Evolutionary conservation across 306 rosid species (phyloP).

Genomic region (Senna tora): DNA sequence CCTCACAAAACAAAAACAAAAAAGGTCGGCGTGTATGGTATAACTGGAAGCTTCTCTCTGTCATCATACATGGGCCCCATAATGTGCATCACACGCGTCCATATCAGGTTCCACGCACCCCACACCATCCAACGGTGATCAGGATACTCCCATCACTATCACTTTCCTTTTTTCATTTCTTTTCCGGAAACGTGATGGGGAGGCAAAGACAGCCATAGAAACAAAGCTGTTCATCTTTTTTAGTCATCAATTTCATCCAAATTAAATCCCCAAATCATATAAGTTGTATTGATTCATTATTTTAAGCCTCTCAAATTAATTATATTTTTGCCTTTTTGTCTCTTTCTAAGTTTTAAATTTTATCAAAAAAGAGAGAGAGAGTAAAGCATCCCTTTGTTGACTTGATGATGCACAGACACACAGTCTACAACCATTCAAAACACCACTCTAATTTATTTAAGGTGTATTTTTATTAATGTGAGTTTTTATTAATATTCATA

Average conservation of each 20-base stretch:
- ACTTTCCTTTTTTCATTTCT: not conserved
- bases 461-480: too few species aligned
- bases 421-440: not conserved
- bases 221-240: not conserved
- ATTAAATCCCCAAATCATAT: slow-evolving; percentile 4
- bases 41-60: slow-evolving; percentile 29
- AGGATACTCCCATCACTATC: too few species aligned
- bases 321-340: slow-evolving; percentile 13
- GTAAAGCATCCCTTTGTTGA: slow-evolving; percentile 36
- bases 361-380: slow-evolving; percentile 13
- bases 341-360: slow-evolving; percentile 15
- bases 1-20: too few species aligned
- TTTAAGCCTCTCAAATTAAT: not conserved
- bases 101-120: not conserved
- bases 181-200: not conserved
- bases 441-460: too few species aligned
- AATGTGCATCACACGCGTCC: slow-evolving; percentile 10
- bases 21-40: not conserved
- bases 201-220: not conserved
- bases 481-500: too few species aligned
- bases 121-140: not conserved
- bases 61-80: slow-evolving; percentile 39
- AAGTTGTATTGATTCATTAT: slow-evolving; percentile 17
- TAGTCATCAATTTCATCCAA: not conserved
- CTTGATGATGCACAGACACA: not conserved